Base-by-base conservation (phyloP, 179 eudicot species). In the Patellifolia procumbens region DNA sequence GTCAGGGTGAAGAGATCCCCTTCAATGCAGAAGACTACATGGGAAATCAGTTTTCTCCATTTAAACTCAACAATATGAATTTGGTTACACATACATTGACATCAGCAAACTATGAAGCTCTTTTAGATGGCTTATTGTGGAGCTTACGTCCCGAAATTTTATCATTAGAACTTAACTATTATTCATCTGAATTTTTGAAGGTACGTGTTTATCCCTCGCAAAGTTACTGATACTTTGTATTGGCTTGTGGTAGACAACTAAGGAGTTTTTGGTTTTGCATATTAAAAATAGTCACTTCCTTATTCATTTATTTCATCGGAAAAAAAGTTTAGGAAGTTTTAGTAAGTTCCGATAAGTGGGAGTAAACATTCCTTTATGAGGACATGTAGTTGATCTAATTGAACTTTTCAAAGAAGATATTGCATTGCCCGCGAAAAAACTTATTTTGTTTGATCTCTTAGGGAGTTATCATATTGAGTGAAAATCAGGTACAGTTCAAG, bases 61-160 rank as follows among this genome's bases (percentile, higher is more conserved):
- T 22, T 13, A 72, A 74, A 65, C 79, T 78, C 58, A 58, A 70
- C 42, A 62, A 60, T 43, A 20, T 78, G 76, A 52, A 43, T 52
- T 31, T 81, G 62, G 35, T 22, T n/a, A 29, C 76, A 11, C 28
- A 51, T 61, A 34, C 58, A 31, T 51, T 51, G 32, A 35, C 63
- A 62, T 22, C 59, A 43, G 59, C 24, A 15, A 66, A 45, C 42
- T 78, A 60, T 81, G 71, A 34, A 46, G 73, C 66, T 55, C 79
- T 81, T 61, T 70, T 78, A 78, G 76, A 81, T 78, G 76, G 61
- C 72, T 81, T 81, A 58, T 55, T 81, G 51, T 63, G 66, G 68
- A 74, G 5, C 46, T 43, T 70, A 45, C 81, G 72, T 28, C 84
- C 84, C 2, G 70, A 55, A 22, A 63, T 66, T 39, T 59, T 80